phyloP scores from a whole-genome alignment of 2,329 filamentous ascomycete species.

The Pseudogymnoascus sp. region DNA sequence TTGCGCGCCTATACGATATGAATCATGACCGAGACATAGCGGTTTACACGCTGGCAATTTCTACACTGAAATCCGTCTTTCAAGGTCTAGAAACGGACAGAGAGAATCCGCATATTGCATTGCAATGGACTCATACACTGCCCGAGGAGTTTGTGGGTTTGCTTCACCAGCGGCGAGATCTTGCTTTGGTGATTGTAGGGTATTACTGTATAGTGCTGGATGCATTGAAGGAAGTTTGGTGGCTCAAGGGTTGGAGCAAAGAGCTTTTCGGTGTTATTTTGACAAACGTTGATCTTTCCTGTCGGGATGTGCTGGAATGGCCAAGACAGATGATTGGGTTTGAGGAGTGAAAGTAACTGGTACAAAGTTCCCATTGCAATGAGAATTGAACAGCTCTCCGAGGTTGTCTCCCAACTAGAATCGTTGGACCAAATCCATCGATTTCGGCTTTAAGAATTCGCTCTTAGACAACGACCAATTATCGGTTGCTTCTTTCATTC shows the following conservation, averaged over 20 bases:
- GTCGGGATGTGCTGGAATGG: constrained; percentile 11
- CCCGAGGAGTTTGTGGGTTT: constrained; percentile 12
- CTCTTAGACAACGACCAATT: too few relatives aligned
- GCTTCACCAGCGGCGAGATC: constrained; percentile 1
- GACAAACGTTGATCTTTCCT: not conserved
- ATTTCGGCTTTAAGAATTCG: too few relatives aligned
- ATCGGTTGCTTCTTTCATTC: too few relatives aligned
- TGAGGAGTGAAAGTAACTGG: not conserved
- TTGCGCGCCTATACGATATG: constrained; percentile 9
- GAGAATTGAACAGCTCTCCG: too few relatives aligned
- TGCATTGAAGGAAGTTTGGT: constrained; percentile 12
- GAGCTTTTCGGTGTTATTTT: constrained; percentile 11
- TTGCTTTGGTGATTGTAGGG: constrained; percentile 13
- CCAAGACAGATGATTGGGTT: not conserved
- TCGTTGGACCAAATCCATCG: too few relatives aligned
- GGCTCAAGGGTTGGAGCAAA: constrained; percentile 12
- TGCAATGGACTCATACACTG: constrained; percentile 11
- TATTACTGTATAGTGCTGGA: constrained; percentile 15
- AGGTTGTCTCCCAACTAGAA: too few relatives aligned
- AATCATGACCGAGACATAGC: constrained; percentile 7
- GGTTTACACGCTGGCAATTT: constrained; percentile 10
- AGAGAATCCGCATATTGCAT: constrained; percentile 10
- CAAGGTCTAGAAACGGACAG: not conserved
- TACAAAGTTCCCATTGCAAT: too few relatives aligned
- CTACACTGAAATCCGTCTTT: constrained; percentile 11